These are phyloP conservation scores for Salinomyces thailandicus DNA, from an alignment of 2,329 filamentous ascomycete genomes.

Conservation along the genomic window DNA sequence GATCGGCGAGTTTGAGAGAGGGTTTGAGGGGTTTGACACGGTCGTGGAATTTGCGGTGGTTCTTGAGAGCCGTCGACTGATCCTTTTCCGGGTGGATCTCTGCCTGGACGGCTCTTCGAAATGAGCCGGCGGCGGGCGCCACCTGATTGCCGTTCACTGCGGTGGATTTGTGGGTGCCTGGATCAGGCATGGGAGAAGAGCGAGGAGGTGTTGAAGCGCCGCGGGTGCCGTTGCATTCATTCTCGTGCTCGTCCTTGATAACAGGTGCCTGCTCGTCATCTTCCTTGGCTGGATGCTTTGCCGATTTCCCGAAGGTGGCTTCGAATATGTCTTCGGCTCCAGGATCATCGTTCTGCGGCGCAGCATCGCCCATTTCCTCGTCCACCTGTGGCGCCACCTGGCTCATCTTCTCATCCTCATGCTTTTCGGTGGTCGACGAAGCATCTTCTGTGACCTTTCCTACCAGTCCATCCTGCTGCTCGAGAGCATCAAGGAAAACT, in stretches of 20 bases:
- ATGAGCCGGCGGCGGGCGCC: no score
- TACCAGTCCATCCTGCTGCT: constrained; percentile 2
- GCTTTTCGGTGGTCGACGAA: background rate
- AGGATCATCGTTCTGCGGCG: constrained; percentile 2
- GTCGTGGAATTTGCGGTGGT: constrained; percentile 17
- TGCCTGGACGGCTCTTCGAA: background rate
- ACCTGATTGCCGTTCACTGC: no score
- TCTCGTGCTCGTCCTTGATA: background rate
- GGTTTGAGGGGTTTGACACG: constrained; percentile 13
- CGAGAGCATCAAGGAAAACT: constrained; percentile 1
- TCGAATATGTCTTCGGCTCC: constrained; percentile 2
- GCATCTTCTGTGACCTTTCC: background rate
- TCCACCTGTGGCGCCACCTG: background rate
- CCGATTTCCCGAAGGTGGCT: background rate
- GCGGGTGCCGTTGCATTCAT: background rate
- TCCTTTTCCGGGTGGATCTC: constrained; percentile 7
- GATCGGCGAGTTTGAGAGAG: constrained; percentile 10
- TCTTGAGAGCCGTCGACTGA: constrained; percentile 8
- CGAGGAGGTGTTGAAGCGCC: background rate
- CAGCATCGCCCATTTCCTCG: constrained; percentile 4
- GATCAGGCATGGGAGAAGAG: no score
- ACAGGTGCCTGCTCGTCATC: constrained; percentile 3
- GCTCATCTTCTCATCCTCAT: background rate
- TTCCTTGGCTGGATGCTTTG: constrained; percentile 1
- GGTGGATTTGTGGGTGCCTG: no score